Conservation (phyloP, 306 rosid species). For the Pyrus communis region DNA sequence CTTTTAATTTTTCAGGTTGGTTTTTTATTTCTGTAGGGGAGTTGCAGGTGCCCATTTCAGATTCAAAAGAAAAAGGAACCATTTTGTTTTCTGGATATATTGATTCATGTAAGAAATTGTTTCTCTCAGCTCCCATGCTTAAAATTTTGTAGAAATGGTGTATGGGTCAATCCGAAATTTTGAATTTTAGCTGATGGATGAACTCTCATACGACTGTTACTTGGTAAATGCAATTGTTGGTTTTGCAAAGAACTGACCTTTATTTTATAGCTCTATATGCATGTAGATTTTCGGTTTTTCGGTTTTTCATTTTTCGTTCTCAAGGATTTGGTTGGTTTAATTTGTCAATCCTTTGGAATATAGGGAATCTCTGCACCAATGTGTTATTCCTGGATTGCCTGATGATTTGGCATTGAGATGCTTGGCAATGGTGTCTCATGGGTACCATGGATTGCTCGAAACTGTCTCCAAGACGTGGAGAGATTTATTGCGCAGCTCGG, state of each 20-base stretch:
- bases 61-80: neutral
- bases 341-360: neutral
- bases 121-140: neutral
- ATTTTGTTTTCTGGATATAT: neutral
- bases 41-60: neutral
- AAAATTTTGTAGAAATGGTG: neutral
- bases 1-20: neutral
- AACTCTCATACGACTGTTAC: neutral
- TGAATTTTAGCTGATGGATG: neutral
- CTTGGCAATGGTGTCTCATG: constrained; percentile 27
- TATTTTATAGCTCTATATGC: neutral
- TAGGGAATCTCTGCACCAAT: constrained; percentile 7
- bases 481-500: constrained; percentile 14
- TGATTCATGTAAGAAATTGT: neutral
- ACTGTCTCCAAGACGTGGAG: constrained; percentile 26
- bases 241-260: neutral
- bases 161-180: neutral
- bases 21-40: neutral
- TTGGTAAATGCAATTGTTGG: neutral
- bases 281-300: neutral
- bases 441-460: constrained; percentile 25
- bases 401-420: constrained; percentile 29
- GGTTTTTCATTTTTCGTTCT: neutral
- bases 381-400: constrained; percentile 25
- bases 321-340: neutral